Conservation (phyloP, 257 asterid species). For the Schizonepeta tenuifolia region DNA sequence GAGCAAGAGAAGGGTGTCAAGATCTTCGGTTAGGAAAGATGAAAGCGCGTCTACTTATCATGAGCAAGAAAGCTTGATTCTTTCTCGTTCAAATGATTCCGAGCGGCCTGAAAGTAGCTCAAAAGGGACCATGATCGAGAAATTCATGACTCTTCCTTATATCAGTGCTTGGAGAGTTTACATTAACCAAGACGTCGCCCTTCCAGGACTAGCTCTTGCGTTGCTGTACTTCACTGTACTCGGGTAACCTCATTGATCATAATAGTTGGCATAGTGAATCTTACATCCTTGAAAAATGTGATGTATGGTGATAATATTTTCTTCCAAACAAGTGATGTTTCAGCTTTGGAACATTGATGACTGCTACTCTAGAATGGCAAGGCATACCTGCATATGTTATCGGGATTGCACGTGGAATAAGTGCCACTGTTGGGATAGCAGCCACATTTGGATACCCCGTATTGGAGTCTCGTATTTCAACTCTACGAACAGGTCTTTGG, state of each 20-base stretch:
- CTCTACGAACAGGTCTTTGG: conserved; percentile 85
- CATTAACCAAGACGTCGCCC: conserved; percentile 66
- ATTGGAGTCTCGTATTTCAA: conserved; percentile 60
- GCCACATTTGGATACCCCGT: conserved; percentile 82
- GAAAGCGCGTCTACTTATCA: conserved; percentile 33
- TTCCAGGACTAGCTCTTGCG: conserved; percentile 86
- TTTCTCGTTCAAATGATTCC: conserved; percentile 22
- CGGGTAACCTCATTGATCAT: conserved; percentile 46
- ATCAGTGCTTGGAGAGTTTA: conserved; percentile 78
- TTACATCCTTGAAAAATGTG: neutral
- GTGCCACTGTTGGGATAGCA: conserved; percentile 77
- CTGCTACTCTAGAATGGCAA: conserved; percentile 88
- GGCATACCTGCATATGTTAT: conserved; percentile 84
- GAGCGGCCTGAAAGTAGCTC: conserved; percentile 37
- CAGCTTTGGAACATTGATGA: conserved; percentile 96
- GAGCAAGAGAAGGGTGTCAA: conserved; percentile 44
- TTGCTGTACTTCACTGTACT: conserved; percentile 79
- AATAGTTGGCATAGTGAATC: neutral
- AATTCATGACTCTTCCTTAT: conserved; percentile 49
- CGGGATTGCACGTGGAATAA: conserved; percentile 84
- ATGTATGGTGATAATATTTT: neutral
- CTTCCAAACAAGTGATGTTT: conserved; percentile 9
- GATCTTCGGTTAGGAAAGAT: conserved; percentile 38
- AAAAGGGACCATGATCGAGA: conserved; percentile 32
- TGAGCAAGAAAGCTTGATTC: conserved; percentile 35